Conservation (phyloP, 208 protist species). For the Angomonas ambiguus region DNA sequence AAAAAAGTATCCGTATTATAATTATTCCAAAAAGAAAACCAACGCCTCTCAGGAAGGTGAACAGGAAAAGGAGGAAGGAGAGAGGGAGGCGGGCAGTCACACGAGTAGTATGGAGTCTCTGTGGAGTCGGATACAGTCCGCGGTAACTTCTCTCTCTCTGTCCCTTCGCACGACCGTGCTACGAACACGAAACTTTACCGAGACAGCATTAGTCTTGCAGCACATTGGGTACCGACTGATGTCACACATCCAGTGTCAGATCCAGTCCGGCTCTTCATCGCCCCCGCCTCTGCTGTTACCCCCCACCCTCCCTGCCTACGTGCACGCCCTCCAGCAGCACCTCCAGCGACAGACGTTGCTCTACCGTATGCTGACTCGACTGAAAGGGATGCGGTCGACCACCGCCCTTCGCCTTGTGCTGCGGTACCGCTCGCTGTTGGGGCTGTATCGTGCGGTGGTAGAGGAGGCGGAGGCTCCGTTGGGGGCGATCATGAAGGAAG, state of each 20-base stretch:
- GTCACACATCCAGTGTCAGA: too few species aligned
- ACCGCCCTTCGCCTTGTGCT: neutral
- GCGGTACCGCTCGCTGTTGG: neutral
- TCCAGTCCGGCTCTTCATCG: neutral
- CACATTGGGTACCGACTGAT: neutral
- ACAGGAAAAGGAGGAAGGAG: neutral
- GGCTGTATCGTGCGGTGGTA: slow-evolving; percentile 3
- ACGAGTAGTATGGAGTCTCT: neutral
- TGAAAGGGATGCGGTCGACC: neutral
- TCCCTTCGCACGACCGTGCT: neutral
- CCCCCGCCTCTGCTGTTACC: neutral
- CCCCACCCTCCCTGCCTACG: neutral
- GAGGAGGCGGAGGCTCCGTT: neutral
- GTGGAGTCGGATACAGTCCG: neutral
- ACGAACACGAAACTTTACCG: neutral
- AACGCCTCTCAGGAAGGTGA: neutral
- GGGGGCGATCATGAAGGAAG: slow-evolving; percentile 21
- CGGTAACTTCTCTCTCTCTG: neutral
- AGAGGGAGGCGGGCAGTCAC: too few species aligned
- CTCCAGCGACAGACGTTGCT: neutral
- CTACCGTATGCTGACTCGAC: neutral
- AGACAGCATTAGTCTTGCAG: neutral
- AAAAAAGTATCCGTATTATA: neutral
- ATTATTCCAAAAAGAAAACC: neutral
- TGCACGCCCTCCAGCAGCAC: neutral